Conservation (phyloP, 2,329 filamentous ascomycete species). For the Lasiodiplodia theobromae region DNA sequence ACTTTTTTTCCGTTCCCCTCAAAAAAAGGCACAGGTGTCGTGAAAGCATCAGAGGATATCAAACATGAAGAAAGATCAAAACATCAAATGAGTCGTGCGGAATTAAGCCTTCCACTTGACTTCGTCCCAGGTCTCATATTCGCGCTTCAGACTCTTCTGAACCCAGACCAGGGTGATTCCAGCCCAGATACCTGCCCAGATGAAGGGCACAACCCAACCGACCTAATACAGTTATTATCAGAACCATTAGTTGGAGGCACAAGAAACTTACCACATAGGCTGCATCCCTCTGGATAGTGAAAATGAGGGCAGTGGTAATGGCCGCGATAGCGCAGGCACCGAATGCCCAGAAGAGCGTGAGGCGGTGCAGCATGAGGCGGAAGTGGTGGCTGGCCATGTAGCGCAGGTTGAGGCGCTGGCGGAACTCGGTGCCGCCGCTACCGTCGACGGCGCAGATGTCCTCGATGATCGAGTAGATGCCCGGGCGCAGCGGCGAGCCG, state of each 20-base stretch:
- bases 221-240: conserved; percentile 37
- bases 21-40: conserved; percentile 16
- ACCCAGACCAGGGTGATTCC: conserved; percentile 56
- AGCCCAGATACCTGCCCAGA: conserved; percentile 58
- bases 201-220: conserved; percentile 58
- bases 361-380: conserved; percentile 59
- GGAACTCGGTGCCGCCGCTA: conserved; percentile 59
- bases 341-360: conserved; percentile 62
- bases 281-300: conserved; percentile 55
- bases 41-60: conserved; percentile 21
- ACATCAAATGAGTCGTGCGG: not conserved
- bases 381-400: conserved; percentile 63
- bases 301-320: conserved; percentile 54
- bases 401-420: conserved; percentile 58
- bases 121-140: conserved; percentile 46
- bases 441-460: conserved; percentile 63
- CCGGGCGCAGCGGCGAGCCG: conserved; percentile 59
- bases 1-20: not conserved
- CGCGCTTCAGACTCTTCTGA: conserved; percentile 44
- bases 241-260: not conserved
- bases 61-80: not conserved
- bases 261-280: conserved; percentile 54
- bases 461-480: conserved; percentile 63
- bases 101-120: conserved; percentile 47
- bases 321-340: conserved; percentile 51